Evolutionary conservation across 176 grass and related monocot genomes (phyloP), one percentile per base, ranked within the genome.

Genomic region (Alloteropsis semialata): DNA sequence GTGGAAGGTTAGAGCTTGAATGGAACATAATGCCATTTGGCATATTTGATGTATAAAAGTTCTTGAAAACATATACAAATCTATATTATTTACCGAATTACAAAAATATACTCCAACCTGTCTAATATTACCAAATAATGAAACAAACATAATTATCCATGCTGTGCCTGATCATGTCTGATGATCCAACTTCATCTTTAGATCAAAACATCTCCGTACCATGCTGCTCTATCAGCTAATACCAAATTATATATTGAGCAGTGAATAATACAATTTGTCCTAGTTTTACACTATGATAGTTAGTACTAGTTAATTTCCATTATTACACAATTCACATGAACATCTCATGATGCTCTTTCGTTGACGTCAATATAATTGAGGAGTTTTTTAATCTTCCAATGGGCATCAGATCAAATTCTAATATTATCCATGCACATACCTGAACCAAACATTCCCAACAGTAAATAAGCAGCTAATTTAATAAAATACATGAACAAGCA

Each of bases 1-100:
- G 81, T 41, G 5, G 53, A 85, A 84, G 25, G 58, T 77, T 84
- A 88, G 57, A 33, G 77, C 49, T 89, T 55, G 38, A 71, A 77
- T 30, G 60, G 21, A 89, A 53, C 45, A 38, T 69, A 76, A 42
- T 81, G 32, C 43, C 54, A 76, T 11, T 28, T 29, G 50, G 43
- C 51, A 69, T 70, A 80, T 44, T 66, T 54, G 55, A 45, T 43
- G 39, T 53, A 61, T 51, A 69, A 81, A 78, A 77, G 28, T 16
- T 72, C 74, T 70, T 49, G 19, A 75, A 44, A 59, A 68, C 5
- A 75, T 51, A 55, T 36, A 53, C 3, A 62, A 59, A 43, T 45
- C 22, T 43, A 15, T 58, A 48, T 81, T 60, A 17, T 74, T 76
- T 43, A 62, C 21, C 19, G 64, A 76, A 69, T 60, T 81, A 33